These are phyloP conservation scores for Eucalyptus victrix DNA, from an alignment of 345 rosid species.

Conservation along the genomic window DNA sequence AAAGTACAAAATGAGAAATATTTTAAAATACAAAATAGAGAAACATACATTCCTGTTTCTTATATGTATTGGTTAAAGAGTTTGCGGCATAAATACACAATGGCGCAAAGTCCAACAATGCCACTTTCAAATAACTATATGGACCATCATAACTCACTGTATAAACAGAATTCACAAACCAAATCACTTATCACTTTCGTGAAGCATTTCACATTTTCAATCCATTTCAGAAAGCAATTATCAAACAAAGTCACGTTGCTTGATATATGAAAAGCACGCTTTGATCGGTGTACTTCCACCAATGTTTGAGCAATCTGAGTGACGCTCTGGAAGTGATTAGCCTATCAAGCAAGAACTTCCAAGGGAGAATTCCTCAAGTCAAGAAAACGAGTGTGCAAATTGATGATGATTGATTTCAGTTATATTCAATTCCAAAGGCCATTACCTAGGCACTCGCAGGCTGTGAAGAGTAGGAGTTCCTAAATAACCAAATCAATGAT, in stretches of 20 bases:
- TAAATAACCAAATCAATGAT: background rate
- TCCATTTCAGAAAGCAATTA: background rate
- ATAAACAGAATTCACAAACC: background rate
- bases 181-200: background rate
- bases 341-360: background rate
- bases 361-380: background rate
- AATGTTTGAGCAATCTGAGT: background rate
- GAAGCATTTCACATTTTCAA: background rate
- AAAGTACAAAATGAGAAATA: background rate
- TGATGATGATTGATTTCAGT: background rate
- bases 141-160: background rate
- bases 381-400: background rate
- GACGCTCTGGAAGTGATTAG: background rate
- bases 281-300: background rate
- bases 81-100: background rate
- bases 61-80: background rate
- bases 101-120: background rate
- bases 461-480: background rate
- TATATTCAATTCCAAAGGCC: background rate
- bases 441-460: background rate
- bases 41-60: background rate
- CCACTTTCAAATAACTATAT: background rate
- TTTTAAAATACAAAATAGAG: background rate
- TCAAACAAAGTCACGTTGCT: background rate
- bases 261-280: background rate